Conservation (phyloP, 371 early-diverging fungal species). For the Phascolomyces articulosus region DNA sequence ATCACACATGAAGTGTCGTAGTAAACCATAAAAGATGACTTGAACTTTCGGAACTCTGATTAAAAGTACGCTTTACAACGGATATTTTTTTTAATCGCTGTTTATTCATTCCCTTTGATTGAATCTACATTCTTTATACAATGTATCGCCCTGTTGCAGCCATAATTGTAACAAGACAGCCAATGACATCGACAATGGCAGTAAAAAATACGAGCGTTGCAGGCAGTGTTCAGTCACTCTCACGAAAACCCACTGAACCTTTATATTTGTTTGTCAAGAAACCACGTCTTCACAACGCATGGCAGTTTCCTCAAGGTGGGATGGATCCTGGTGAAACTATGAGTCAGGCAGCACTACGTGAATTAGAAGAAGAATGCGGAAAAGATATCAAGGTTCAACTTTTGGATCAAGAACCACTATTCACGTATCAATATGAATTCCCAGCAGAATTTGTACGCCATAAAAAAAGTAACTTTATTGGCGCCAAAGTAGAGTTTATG, state of each 20-base stretch:
- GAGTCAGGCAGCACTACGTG: slow-evolving; percentile 75
- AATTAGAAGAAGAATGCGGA: slow-evolving; percentile 75
- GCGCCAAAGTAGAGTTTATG: slow-evolving; percentile 41
- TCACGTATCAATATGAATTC: slow-evolving; percentile 60
- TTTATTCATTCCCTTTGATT: too few species aligned
- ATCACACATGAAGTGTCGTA: too few species aligned
- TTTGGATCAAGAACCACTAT: slow-evolving; percentile 73
- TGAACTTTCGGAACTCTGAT: too few species aligned
- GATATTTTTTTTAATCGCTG: too few species aligned
- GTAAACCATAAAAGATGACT: too few species aligned
- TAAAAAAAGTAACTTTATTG: slow-evolving; percentile 19
- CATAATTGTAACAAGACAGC: not conserved
- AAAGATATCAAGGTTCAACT: slow-evolving; percentile 71
- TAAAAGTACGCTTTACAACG: too few species aligned
- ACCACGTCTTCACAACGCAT: slow-evolving; percentile 59
- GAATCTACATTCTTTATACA: not conserved
- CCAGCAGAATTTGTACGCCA: slow-evolving; percentile 35
- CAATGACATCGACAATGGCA: not conserved
- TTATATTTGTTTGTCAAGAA: slow-evolving; percentile 80
- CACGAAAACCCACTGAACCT: slow-evolving; percentile 19
- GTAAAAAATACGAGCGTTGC: not conserved
- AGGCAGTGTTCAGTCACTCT: slow-evolving; percentile 12
- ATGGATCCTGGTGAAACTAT: slow-evolving; percentile 68
- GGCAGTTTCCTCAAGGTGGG: slow-evolving; percentile 81
- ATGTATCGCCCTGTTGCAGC: slow-evolving; percentile 10